Conservation (phyloP, 108 stramenopile genomes). For the Fragilaria radians region DNA sequence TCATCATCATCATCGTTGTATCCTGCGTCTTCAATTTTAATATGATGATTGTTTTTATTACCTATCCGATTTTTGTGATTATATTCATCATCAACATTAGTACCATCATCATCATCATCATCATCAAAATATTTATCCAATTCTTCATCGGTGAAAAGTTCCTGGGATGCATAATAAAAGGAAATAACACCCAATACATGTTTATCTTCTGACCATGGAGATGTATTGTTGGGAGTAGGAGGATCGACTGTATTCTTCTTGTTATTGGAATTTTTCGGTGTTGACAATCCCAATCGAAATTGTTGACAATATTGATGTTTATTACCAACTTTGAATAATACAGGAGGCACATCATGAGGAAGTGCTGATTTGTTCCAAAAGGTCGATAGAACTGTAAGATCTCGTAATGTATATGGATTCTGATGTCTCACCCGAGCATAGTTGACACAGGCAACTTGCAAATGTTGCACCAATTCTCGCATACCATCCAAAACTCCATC, state of each 20-base stretch:
- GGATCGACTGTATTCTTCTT: neutral
- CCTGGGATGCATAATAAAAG: neutral
- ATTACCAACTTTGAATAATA: neutral
- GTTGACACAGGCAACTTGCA: constrained; percentile 30
- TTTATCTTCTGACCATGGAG: neutral
- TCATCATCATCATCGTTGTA: constrained; percentile 12
- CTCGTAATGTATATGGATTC: neutral
- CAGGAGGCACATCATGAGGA: neutral
- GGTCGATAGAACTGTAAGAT: neutral
- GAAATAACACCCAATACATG: neutral
- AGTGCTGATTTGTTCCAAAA: neutral
- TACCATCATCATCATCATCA: neutral
- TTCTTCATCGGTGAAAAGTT: neutral
- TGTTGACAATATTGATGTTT: neutral
- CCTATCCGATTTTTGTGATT: no score
- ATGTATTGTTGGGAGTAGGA: neutral
- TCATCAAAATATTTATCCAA: neutral
- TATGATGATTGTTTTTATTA: no score
- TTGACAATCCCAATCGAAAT: neutral
- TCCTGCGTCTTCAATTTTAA: no score
- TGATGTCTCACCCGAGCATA: constrained; percentile 23
- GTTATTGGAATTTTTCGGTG: neutral
- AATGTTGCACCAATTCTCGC: constrained; percentile 31
- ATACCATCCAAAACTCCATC: constrained; percentile 51
- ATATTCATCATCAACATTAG: constrained; percentile 12